phyloP scores from a whole-genome alignment of 169 alveolate species.

The Plasmodium gonderi region DNA sequence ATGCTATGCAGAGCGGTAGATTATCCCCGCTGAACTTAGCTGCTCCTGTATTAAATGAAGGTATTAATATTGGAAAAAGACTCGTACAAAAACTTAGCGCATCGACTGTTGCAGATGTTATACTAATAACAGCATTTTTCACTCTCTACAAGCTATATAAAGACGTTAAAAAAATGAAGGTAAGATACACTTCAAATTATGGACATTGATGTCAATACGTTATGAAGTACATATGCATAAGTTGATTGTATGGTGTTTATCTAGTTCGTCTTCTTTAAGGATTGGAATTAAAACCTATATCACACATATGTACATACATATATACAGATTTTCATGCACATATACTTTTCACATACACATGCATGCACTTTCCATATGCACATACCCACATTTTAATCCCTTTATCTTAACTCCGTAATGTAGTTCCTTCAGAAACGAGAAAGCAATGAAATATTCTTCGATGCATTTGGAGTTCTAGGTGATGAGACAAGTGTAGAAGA shows the following conservation, averaged over 20 bases:
- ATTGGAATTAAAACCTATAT: neutral
- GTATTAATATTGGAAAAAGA: conserved; percentile 11
- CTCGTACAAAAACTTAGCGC: neutral
- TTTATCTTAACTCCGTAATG: neutral
- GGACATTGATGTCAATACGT: neutral
- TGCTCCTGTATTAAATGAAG: neutral
- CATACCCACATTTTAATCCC: neutral
- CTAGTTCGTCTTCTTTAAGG: neutral
- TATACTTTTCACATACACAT: neutral
- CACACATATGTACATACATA: neutral
- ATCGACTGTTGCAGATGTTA: neutral
- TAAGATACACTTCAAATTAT: neutral
- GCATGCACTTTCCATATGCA: neutral
- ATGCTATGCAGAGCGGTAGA: neutral
- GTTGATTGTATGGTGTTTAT: too few species aligned
- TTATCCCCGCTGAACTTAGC: neutral
- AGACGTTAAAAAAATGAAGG: neutral
- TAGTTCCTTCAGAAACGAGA: neutral
- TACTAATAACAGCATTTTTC: neutral
- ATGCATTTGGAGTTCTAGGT: neutral
- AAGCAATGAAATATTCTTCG: neutral
- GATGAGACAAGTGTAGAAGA: neutral
- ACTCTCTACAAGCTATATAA: neutral
- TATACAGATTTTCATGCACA: neutral
- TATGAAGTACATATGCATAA: neutral